Base-by-base conservation (phyloP, 2,329 filamentous ascomycete species). In the Huntiella omanensis region DNA sequence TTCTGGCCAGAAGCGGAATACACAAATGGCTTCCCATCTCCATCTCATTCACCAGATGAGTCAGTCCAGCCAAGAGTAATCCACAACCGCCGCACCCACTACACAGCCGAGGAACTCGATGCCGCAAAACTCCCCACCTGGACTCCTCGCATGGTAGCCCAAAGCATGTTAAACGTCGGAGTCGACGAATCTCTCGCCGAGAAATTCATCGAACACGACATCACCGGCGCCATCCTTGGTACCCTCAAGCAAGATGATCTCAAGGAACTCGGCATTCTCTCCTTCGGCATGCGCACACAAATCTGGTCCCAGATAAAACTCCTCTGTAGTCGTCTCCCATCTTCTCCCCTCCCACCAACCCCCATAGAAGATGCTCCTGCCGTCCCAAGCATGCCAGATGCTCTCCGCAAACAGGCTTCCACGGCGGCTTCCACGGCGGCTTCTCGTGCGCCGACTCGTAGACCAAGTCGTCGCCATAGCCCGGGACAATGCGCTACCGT, bases 241-340 rank as follows among this genome's bases (percentile, higher is more conserved):
- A 86, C 88, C n/a, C 66, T 98, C 38, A 86, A 93, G 57, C 87
- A 88, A 54, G 85, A 93, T 52, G 87, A 91, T 55, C 65, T 91
- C 48, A 80, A 80, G 59, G 83, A 91, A 61, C 70, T 91, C 13
- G 78, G 79, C 53, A 88, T 91, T 47, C 69, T 73, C 50, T 88
- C 83, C 1, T 88, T 91, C 57, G 83, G 83, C 38, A 80, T 87
- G 54, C 70, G 83, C 50, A 84, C 81, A 54, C 77, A 77, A 55
- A 65, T 88, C 11, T 91, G 83, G 83, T 77, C 80, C 55, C 77
- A 86, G 58, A 83, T 91, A 50, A 77, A 82, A 58, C 64, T 70
- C 22, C 68, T 91, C 47, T 71, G 77, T 54, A 70, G 75, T 52
- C 69, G 65, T 55, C 65, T 63, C 43, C 65, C 67, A 40, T 58